Percentiles rank a stretch among this genome's conserved stretches.
Evolutionary conservation across 75 land plant genomes (phyloP).

Genomic region (Pinus tabuliformis): DNA sequence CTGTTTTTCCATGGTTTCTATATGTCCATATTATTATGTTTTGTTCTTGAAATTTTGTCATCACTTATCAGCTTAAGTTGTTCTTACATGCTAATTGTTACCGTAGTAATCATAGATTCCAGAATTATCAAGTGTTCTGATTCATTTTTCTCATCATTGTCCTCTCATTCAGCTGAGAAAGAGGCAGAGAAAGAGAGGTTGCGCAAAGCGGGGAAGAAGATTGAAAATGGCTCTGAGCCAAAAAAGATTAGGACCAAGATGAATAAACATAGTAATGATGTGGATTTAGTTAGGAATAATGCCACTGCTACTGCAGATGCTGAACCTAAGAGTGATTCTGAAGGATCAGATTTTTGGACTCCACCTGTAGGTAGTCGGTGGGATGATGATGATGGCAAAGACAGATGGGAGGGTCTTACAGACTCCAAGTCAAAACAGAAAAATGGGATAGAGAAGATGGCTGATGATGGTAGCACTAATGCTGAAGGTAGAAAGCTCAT

Average conservation of each 20-base stretch:
- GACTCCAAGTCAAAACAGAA: slow-evolving; percentile 11
- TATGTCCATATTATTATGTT: background rate
- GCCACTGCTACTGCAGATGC: slow-evolving; percentile 12
- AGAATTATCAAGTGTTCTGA: background rate
- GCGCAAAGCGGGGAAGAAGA: slow-evolving; percentile 7
- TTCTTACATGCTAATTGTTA: background rate
- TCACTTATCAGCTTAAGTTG: background rate
- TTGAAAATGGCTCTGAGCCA: slow-evolving; percentile 5
- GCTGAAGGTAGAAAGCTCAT: slow-evolving; percentile 4
- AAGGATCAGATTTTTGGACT: slow-evolving; percentile 60
- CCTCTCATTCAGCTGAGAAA: slow-evolving; percentile 25
- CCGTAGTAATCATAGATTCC: background rate
- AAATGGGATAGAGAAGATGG: background rate
- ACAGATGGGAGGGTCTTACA: slow-evolving; percentile 44
- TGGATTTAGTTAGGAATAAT: slow-evolving; percentile 13
- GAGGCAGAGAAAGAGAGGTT: slow-evolving; percentile 23
- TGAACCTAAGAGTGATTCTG: slow-evolving; percentile 22
- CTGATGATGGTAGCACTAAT: background rate
- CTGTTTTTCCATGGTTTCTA: background rate
- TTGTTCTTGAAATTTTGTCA: background rate
- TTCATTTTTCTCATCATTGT: no score
- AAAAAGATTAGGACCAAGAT: slow-evolving; percentile 13
- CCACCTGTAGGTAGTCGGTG: slow-evolving; percentile 68
- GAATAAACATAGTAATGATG: slow-evolving; percentile 8
- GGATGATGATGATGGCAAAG: slow-evolving; percentile 68